A percentile compares a stretch with the other conserved stretches of the same genome.
Conservation (phyloP, 331 rosid genomes). For the Quercus tomentella region DNA sequence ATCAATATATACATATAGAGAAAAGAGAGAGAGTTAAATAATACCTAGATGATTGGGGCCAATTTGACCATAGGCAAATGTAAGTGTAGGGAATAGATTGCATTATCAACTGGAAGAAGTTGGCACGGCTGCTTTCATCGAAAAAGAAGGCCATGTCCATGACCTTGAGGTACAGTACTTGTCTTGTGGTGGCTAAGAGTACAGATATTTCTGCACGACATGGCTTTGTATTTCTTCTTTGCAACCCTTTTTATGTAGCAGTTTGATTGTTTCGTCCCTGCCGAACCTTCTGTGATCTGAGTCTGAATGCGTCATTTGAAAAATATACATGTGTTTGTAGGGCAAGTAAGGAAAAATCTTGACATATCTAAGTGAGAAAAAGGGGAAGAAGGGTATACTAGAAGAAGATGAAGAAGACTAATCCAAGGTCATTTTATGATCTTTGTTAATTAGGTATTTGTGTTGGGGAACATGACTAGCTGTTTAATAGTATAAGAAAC, state of each 20-base stretch:
- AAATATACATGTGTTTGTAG: neutral
- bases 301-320: neutral
- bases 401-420: neutral
- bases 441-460: neutral
- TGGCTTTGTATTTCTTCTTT: neutral
- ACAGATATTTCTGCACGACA: too few relatives aligned
- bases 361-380: too few relatives aligned
- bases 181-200: neutral
- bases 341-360: neutral
- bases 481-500: neutral
- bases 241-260: neutral
- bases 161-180: neutral
- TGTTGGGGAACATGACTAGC: neutral
- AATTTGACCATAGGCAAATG: conserved; percentile 67
- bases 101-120: conserved; percentile 34
- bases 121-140: conserved; percentile 37
- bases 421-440: neutral
- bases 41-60: conserved; percentile 24
- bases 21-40: neutral
- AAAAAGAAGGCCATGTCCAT: conserved; percentile 60
- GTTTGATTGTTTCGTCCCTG: neutral
- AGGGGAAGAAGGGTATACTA: neutral
- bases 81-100: conserved; percentile 60
- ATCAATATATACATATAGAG: neutral
- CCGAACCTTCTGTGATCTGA: neutral